These are phyloP conservation scores for Berberis vulgaris DNA, from an alignment of 164 flowering plant genomes.

Conservation along the genomic window DNA sequence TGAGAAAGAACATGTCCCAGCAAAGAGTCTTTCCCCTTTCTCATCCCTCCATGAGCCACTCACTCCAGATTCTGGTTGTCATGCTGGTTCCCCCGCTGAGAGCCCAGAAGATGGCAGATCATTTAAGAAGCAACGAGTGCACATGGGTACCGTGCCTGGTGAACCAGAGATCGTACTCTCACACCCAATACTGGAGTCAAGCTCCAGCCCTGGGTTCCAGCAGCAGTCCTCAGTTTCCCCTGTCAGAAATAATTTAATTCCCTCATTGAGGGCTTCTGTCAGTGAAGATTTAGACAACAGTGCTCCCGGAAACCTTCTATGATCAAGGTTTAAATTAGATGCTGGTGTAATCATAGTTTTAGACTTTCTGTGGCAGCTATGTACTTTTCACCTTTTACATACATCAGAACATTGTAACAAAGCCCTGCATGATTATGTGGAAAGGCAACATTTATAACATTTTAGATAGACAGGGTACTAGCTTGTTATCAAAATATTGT, in stretches of 20 bases:
- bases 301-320: no score
- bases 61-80: conserved; percentile 81
- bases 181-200: conserved; percentile 67
- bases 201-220: not conserved
- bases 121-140: conserved; percentile 37
- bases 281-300: not conserved
- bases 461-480: no score
- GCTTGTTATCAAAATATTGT: no score
- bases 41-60: conserved; percentile 76
- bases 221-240: not conserved
- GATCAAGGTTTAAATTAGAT: no score
- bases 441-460: no score
- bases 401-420: no score
- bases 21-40: conserved; percentile 51
- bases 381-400: no score
- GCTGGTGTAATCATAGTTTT: no score
- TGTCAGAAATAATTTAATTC: not conserved
- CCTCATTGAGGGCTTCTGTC: not conserved
- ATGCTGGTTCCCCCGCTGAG: conserved; percentile 25
- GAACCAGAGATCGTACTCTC: conserved; percentile 38
- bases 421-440: no score
- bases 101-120: conserved; percentile 42
- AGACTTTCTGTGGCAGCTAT: no score
- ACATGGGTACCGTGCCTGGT: conserved; percentile 17
- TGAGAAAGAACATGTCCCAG: conserved; percentile 24